Base-by-base conservation (phyloP, 305 asterid species). In the Ilex paraguariensis region DNA sequence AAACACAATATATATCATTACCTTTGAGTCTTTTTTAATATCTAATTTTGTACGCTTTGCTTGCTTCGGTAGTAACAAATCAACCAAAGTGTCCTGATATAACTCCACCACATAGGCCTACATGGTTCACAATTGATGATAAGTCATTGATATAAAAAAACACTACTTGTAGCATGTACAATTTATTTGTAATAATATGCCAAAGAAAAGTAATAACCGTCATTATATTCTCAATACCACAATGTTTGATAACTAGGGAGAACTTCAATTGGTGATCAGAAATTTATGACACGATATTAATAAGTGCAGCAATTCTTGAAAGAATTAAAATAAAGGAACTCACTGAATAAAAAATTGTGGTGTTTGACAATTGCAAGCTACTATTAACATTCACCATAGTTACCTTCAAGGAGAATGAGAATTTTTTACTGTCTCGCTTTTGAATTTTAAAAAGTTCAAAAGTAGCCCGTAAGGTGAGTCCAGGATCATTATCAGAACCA, bases 41-140 rank as follows among this genome's bases (percentile, higher is more conserved):
- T 94, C 98, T 77, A 94, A 70, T 75, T 81, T 86, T 81, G 59
- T 63, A 56, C 79, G 93, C 74, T 81, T 91, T 36, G 81, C 87
- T 40, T 80, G 61, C 80, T 87, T 90, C n/a, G 97, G 94, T 53
- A 83, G 75, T 58, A 94, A 72, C 54, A 94, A 94, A 68, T 94
- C 98, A 17, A 94, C 75, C 36, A 91, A 75, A 3, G 90, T 81
- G 69, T 91, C 96, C 76, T 94, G 97, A 77, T 94, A 91, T 74
- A 94, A 68, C 65, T 94, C 97, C 73, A 94, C 95, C 93, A 94
- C 88, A 73, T 94, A 91, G 7, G 81, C 98, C 96, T 93, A 82
- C 72, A 83, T 64, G 60, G 51, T 63, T 56, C 68, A 63, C 51
- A 61, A 67, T 52, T 52, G 28, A 10, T 7, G 28, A 17, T 7